phyloP scores from a whole-genome alignment of 1,139 yeast species.

The Fermentozyma sake region DNA sequence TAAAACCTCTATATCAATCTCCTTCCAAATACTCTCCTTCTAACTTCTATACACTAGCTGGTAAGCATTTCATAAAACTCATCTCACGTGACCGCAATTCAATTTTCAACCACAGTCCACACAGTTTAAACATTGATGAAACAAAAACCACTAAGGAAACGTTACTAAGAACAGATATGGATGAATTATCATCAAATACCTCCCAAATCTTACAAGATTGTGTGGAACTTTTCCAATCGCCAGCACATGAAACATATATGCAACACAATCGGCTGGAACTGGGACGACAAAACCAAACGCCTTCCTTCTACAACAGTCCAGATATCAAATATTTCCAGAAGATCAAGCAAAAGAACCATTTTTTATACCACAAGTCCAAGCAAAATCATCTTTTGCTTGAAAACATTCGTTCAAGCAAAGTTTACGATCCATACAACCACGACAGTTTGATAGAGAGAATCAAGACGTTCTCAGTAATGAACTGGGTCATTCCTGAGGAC shows the following conservation, averaged over 20 bases:
- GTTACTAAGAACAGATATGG: constrained; percentile 8
- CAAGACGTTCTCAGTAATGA: constrained; percentile 27
- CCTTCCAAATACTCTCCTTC: too few species aligned
- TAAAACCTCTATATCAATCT: too few species aligned
- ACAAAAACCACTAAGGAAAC: constrained; percentile 4
- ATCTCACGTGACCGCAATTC: too few species aligned
- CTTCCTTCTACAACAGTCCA: constrained; percentile 14
- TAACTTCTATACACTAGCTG: too few species aligned
- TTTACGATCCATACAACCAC: constrained; percentile 34
- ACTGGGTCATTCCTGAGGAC: constrained; percentile 30
- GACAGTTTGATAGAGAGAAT: constrained; percentile 24
- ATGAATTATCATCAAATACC: constrained; percentile 17
- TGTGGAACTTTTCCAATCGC: constrained; percentile 21
- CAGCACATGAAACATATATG: constrained; percentile 14
- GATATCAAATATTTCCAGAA: constrained; percentile 37
- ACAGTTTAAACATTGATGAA: too few species aligned
- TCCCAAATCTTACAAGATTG: constrained; percentile 30
- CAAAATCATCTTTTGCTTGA: constrained; percentile 7
- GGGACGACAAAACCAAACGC: constrained; percentile 1
- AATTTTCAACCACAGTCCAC: too few species aligned
- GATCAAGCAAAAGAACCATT: constrained; percentile 35
- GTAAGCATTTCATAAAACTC: too few species aligned
- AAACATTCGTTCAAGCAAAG: constrained; percentile 12
- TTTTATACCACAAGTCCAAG: constrained; percentile 27
- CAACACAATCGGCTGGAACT: constrained; percentile 2